Evolutionary conservation across 495 filamentous ascomycete species (phyloP), one percentile per base, ranked within the genome.

Genomic region (Sabuloglossum arenarium): DNA sequence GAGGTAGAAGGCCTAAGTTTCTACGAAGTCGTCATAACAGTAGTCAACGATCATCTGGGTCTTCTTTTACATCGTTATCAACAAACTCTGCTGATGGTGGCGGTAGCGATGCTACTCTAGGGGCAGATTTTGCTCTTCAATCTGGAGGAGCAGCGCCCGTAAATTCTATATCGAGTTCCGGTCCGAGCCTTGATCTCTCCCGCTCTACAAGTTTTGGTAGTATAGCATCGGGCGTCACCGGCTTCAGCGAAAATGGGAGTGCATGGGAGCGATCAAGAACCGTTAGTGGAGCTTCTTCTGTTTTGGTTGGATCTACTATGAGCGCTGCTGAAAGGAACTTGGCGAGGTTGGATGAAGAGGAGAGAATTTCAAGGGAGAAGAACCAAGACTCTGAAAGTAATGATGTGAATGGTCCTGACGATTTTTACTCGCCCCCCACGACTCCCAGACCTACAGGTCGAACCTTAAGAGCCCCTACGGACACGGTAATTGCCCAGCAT

Each of bases 221-320:
- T 61, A 88, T 96, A 72, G 86, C 85, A n/a, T 95, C 88, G 16
- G 88, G 86, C 1, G 77, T 94, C 24, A 89, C 89, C 23, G 83
- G 82, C 19, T 75, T 80, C 56, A 79, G 79, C 54, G 86, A 88
- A 54, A 57, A 59, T 19, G 58, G 75, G 73, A 55, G 71, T 70
- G 49, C 64, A 64, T 56, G 63, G 69, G 16, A 71, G 72, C 34
- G 72, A 64, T 58, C 66, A 63, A 34, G 69, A 59, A 61, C 63
- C 25, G 58, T 64, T 6, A 70, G 62, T 46, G 65, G 66, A 16
- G 62, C 57, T 29, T 64, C 62, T 1, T 64, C 62, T 1, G 49
- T 63, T 39, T 51, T 60, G 30, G 52, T 57, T 34, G 61, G 31
- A 19, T 16, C 56, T 56, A 62, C 42, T 54, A 56, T 31, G 65